phyloP scores from a whole-genome alignment of 2,329 filamentous ascomycete genomes.

The Cercospora brassicicola region DNA sequence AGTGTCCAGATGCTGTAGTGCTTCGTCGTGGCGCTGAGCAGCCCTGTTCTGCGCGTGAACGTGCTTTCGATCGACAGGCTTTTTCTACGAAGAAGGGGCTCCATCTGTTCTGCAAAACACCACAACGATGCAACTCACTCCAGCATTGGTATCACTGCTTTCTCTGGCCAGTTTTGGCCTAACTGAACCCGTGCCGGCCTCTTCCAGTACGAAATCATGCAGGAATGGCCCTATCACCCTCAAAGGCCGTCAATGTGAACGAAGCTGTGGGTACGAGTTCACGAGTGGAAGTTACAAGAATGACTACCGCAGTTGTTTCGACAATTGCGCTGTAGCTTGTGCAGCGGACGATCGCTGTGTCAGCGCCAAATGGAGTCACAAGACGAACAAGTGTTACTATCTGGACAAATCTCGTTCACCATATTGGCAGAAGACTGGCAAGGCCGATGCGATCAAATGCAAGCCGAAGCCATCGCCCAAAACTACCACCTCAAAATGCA shows the following conservation, averaged over 20 bases:
- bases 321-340: constrained; percentile 1
- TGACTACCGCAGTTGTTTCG: constrained; percentile 1
- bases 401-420: not conserved
- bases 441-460: constrained; percentile 8
- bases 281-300: constrained; percentile 10
- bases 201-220: not conserved
- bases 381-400: constrained; percentile 6
- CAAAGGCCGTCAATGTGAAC: constrained; percentile 3
- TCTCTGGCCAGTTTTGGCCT: not conserved
- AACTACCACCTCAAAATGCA: not conserved
- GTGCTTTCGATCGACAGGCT: not conserved
- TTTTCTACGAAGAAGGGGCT: not conserved
- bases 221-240: not conserved
- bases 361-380: constrained; percentile 1
- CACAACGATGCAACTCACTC: not conserved
- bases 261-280: constrained; percentile 11
- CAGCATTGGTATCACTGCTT: not conserved
- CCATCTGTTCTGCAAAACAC: not conserved
- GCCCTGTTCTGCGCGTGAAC: not conserved
- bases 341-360: constrained; percentile 3
- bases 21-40: not conserved
- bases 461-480: not conserved
- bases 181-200: not conserved
- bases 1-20: not conserved
- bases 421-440: constrained; percentile 5